Evolutionary conservation across 331 rosid genomes (phyloP).

Genomic region (Saraca asoca): DNA sequence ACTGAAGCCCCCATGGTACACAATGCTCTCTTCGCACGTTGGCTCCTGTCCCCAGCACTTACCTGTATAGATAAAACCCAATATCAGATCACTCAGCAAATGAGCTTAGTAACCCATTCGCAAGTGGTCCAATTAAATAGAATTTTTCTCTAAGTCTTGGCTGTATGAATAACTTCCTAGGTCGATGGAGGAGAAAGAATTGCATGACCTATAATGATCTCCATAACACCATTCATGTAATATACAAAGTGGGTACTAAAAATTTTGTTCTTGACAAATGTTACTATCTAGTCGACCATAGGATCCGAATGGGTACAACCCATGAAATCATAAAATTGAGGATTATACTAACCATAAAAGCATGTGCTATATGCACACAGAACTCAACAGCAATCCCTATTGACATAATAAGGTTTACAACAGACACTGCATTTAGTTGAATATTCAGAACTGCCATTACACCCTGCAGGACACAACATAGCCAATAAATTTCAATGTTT

Average conservation of each 20-base stretch:
- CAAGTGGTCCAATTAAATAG: slow-evolving; percentile 18
- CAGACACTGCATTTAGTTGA: slow-evolving; percentile 95
- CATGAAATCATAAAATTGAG: slow-evolving; percentile 21
- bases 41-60: slow-evolving; percentile 69
- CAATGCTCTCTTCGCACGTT: slow-evolving; percentile 79
- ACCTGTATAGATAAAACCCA: slow-evolving; percentile 52
- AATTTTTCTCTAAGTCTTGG: slow-evolving; percentile 18
- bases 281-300: slow-evolving; percentile 2
- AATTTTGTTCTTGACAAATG: slow-evolving; percentile 21
- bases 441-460: slow-evolving; percentile 88
- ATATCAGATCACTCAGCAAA: slow-evolving; percentile 27
- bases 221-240: not conserved
- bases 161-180: not conserved
- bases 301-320: slow-evolving; percentile 14
- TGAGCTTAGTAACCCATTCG: slow-evolving; percentile 28
- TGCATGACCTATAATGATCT: slow-evolving; percentile 27
- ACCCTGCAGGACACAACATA: slow-evolving; percentile 67
- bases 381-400: slow-evolving; percentile 95
- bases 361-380: slow-evolving; percentile 90
- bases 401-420: slow-evolving; percentile 91
- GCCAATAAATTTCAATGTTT: slow-evolving; percentile 19
- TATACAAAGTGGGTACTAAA: not conserved
- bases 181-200: slow-evolving; percentile 15
- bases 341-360: slow-evolving; percentile 74
- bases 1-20: slow-evolving; percentile 96